A percentile compares a stretch with the other conserved stretches of the same genome.
These are phyloP conservation scores for Huiozyma naganishii DNA, from an alignment of 805 yeast genomes.

Conservation along the genomic window DNA sequence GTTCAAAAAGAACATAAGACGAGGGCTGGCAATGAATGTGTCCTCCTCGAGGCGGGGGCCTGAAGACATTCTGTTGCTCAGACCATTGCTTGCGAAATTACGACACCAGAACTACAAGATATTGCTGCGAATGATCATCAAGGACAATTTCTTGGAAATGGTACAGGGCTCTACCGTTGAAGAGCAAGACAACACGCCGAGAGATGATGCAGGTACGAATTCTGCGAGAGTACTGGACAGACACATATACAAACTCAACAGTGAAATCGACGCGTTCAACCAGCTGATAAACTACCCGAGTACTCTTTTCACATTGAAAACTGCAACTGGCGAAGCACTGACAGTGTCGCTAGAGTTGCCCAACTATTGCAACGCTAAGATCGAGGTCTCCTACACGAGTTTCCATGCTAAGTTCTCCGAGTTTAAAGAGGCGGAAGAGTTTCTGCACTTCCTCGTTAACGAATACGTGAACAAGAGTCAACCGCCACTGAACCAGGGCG, in stretches of 20 bases:
- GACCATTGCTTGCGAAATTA: slow-evolving; percentile 25
- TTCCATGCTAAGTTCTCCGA: slow-evolving; percentile 25
- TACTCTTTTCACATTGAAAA: slow-evolving; percentile 12
- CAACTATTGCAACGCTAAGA: slow-evolving; percentile 25
- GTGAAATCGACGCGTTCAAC: slow-evolving; percentile 19
- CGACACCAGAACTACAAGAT: slow-evolving; percentile 24
- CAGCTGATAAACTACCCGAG: slow-evolving; percentile 13
- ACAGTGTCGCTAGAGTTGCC: slow-evolving; percentile 19
- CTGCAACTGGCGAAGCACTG: slow-evolving; percentile 8
- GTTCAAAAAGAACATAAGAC: slow-evolving; percentile 30
- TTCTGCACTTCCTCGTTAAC: slow-evolving; percentile 22
- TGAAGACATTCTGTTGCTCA: slow-evolving; percentile 17
- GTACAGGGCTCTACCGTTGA: slow-evolving; percentile 10
- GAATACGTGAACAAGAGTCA: slow-evolving; percentile 14
- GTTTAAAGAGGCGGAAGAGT: slow-evolving; percentile 27
- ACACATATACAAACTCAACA: slow-evolving; percentile 15
- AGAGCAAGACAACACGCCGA: background rate
- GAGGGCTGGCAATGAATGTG: slow-evolving; percentile 13
- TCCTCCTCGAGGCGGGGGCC: slow-evolving; percentile 3
- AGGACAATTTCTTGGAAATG: slow-evolving; percentile 16
- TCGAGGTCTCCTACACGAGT: slow-evolving; percentile 13
- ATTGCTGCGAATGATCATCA: slow-evolving; percentile 19
- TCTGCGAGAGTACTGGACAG: slow-evolving; percentile 7
- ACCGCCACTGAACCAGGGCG: background rate
- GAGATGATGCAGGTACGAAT: background rate